These are phyloP conservation scores for Pseudogymnoascus sp. DNA, from an alignment of 2,329 filamentous ascomycete genomes.

Conservation along the genomic window DNA sequence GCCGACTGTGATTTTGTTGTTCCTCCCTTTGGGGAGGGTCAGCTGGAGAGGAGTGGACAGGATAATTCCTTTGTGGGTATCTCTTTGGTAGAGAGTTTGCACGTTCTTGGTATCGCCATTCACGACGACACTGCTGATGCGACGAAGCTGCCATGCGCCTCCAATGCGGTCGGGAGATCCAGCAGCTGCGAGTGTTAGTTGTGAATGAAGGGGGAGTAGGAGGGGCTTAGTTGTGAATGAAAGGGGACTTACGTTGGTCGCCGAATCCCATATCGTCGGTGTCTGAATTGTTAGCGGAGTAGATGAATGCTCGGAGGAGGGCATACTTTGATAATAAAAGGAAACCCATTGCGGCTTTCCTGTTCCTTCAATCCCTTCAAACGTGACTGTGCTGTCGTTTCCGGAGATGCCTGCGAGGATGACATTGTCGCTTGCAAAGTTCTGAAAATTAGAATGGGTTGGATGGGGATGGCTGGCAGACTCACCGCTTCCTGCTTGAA, in stretches of 20 bases:
- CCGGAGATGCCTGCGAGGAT: constrained; percentile 48
- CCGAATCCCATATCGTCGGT: constrained; percentile 56
- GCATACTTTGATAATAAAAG: constrained; percentile 47
- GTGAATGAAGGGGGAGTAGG: background rate
- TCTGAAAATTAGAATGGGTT: constrained; percentile 17
- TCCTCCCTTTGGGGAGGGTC: constrained; percentile 45
- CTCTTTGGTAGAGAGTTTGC: constrained; percentile 45
- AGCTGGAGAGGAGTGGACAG: constrained; percentile 50
- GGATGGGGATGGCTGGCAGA: background rate
- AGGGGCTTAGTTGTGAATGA: no score
- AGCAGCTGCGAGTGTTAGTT: constrained; percentile 30
- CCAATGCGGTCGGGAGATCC: constrained; percentile 53
- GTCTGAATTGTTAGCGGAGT: constrained; percentile 24
- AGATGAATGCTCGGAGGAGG: background rate
- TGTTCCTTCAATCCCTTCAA: constrained; percentile 40
- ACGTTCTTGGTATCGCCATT: constrained; percentile 44
- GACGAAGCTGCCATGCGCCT: constrained; percentile 51
- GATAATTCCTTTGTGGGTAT: constrained; percentile 54
- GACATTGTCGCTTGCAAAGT: constrained; percentile 40
- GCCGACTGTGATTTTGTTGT: constrained; percentile 48
- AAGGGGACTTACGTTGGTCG: constrained; percentile 17
- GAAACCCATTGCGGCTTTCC: constrained; percentile 50
- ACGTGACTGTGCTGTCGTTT: constrained; percentile 48
- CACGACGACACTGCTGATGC: constrained; percentile 53
- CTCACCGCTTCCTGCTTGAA: constrained; percentile 53